Evolutionary conservation across 2,329 filamentous ascomycete genomes (phyloP).

Genomic region (Pseudocercospora fijiensis): DNA sequence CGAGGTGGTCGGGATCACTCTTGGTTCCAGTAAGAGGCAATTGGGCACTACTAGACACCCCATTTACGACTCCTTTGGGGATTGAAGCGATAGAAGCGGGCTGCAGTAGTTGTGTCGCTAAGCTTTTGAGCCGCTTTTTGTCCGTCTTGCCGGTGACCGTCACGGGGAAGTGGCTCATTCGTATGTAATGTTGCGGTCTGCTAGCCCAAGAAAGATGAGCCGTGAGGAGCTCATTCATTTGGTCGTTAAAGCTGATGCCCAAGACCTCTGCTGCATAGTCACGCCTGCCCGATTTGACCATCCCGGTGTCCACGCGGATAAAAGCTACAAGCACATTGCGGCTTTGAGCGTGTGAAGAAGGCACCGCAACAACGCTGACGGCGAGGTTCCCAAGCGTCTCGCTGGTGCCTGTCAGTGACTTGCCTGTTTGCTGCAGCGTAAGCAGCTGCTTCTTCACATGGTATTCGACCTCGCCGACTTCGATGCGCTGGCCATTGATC

Average conservation of each 20-base stretch:
- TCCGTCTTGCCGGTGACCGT: not conserved
- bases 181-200: not conserved
- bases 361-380: not conserved
- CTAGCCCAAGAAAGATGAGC: not conserved
- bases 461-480: not conserved
- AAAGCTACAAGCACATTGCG: not conserved
- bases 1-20: too few species aligned
- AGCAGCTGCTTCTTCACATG: not conserved
- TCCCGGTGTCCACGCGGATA: not conserved
- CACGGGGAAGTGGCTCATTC: not conserved
- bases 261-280: not conserved
- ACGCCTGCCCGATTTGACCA: not conserved
- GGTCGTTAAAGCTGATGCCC: not conserved
- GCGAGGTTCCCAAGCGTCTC: not conserved
- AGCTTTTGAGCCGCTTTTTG: not conserved
- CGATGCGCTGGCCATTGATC: not conserved
- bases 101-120: too few species aligned
- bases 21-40: too few species aligned
- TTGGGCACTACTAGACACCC: too few species aligned
- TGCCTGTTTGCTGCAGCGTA: not conserved
- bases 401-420: not conserved
- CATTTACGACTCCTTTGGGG: too few species aligned
- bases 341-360: not conserved
- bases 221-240: not conserved
- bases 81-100: too few species aligned